Evolutionary conservation across 176 grass and related monocot species (phyloP).

Genomic region (Musa itinerans): DNA sequence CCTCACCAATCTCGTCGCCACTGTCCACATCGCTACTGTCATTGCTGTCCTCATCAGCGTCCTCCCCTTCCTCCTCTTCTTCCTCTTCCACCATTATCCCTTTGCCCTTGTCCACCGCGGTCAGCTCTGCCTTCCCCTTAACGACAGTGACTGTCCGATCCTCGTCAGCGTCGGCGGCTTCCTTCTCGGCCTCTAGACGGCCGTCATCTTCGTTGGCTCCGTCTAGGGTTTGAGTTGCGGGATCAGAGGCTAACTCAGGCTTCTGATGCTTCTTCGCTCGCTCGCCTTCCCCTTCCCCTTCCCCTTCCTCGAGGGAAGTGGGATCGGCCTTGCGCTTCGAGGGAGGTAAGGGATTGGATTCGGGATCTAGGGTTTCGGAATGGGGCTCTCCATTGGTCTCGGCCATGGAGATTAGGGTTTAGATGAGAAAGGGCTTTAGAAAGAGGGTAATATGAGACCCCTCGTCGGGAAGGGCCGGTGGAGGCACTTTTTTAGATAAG

Average conservation of each 20-base stretch:
- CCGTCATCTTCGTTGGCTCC: conserved; percentile 1
- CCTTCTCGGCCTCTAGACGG: background rate
- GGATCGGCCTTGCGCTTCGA: conserved; percentile 44
- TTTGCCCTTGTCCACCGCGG: conserved; percentile 52
- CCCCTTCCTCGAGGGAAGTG: background rate
- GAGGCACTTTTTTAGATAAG: background rate
- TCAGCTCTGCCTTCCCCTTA: conserved; percentile 16
- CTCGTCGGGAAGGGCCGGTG: too few relatives aligned
- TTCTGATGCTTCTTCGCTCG: conserved; percentile 2
- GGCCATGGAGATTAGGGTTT: conserved; percentile 10
- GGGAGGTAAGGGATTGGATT: background rate
- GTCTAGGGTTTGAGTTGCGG: conserved; percentile 10
- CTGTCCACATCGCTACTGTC: background rate
- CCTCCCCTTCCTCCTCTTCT: conserved; percentile 1
- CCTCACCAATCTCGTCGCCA: conserved; percentile 4
- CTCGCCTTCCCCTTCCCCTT: background rate
- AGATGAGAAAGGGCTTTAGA: background rate
- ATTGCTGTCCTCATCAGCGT: conserved; percentile 7
- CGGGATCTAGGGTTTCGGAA: background rate
- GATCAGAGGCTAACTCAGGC: background rate
- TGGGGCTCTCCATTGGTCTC: background rate
- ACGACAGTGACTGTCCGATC: background rate
- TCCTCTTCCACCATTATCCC: conserved; percentile 62
- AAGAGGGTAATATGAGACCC: too few relatives aligned
- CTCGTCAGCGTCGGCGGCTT: background rate